Conservation (phyloP, 2,329 filamentous ascomycete species). For the Cercospora canescens region DNA sequence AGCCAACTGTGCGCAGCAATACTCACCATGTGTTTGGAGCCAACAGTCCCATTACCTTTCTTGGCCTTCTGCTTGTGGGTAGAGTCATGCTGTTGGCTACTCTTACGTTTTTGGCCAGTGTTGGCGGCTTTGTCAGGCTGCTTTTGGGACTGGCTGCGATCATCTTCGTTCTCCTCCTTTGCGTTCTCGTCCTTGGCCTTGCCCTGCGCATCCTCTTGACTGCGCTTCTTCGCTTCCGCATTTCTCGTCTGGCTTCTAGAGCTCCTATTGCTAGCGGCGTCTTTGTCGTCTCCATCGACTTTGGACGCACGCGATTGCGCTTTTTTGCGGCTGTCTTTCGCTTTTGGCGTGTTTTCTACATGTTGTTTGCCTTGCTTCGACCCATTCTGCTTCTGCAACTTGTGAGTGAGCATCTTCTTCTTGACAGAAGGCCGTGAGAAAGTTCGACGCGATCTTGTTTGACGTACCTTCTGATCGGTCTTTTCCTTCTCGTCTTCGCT, state of each 20-base stretch:
- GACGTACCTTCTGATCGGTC: slow-evolving; percentile 38
- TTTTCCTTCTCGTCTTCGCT: slow-evolving; percentile 46
- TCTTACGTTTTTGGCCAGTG: slow-evolving; percentile 25
- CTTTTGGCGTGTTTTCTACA: slow-evolving; percentile 46
- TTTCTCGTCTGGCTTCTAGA: slow-evolving; percentile 31
- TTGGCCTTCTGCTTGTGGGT: slow-evolving; percentile 40
- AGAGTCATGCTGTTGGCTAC: slow-evolving; percentile 14
- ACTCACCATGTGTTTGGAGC: slow-evolving; percentile 34
- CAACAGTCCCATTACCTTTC: slow-evolving; percentile 25
- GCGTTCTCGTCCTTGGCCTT: slow-evolving; percentile 11
- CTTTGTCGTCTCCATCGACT: slow-evolving; percentile 15
- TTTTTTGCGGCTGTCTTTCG: slow-evolving; percentile 42
- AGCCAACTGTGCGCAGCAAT: neutral
- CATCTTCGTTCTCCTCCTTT: slow-evolving; percentile 25
- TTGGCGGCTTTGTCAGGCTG: slow-evolving; percentile 10
- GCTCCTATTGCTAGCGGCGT: slow-evolving; percentile 31
- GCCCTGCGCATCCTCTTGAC: neutral
- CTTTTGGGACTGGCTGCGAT: neutral
- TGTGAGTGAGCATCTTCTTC: neutral
- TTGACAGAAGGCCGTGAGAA: neutral
- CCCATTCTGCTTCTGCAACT: slow-evolving; percentile 34
- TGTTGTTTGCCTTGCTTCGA: slow-evolving; percentile 46
- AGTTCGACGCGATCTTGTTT: too few relatives aligned
- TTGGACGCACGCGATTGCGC: slow-evolving; percentile 31
- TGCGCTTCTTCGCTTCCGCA: neutral